phyloP scores from a whole-genome alignment of 441 rosid genomes.

The Pelargonium myrrhifolium region DNA sequence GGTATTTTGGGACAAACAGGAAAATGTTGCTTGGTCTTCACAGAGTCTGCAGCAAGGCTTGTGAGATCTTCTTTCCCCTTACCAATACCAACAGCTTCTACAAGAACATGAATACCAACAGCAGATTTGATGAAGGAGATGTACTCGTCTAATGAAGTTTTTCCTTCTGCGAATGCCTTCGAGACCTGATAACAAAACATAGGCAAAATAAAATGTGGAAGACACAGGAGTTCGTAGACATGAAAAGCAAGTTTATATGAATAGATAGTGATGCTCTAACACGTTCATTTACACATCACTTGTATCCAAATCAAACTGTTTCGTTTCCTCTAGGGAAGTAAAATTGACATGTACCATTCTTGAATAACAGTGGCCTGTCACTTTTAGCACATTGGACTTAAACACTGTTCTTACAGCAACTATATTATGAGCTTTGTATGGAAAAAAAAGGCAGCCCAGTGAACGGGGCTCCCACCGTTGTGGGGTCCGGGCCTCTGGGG shows the following conservation, averaged over 20 bases:
- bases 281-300: background rate
- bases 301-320: no score
- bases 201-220: constrained; percentile 13
- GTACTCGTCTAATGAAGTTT: constrained; percentile 40
- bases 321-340: no score
- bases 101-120: constrained; percentile 50
- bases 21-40: constrained; percentile 34
- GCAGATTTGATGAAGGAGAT: constrained; percentile 34
- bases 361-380: no score
- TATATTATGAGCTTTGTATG: no score
- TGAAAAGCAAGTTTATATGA: constrained; percentile 1
- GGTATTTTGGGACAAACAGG: constrained; percentile 32
- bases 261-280: background rate
- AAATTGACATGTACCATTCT: no score
- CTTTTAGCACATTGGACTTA: no score
- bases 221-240: background rate
- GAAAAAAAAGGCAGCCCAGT: no score
- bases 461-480: no score
- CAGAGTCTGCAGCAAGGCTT: constrained; percentile 34
- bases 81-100: constrained; percentile 71
- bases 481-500: no score
- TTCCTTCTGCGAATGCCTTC: constrained; percentile 50
- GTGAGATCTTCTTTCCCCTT: constrained; percentile 71
- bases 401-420: no score
- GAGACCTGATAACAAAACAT: constrained; percentile 43